Base-by-base conservation (phyloP, 495 filamentous ascomycete genomes). In the Physcia stellaris region DNA sequence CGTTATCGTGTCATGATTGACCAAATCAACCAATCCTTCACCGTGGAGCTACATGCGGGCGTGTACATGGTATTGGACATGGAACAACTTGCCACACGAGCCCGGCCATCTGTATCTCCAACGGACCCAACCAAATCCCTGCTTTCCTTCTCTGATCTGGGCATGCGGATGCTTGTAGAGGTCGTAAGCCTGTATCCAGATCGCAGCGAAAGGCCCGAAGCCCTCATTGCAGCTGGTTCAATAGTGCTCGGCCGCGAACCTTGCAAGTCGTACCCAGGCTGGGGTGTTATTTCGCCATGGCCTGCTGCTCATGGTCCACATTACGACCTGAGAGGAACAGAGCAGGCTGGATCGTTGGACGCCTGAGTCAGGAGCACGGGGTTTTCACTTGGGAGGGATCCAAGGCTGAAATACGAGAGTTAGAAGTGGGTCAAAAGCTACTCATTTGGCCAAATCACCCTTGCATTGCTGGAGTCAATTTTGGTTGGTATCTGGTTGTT, bases 381-480 rank as follows among this genome's bases (percentile, higher is more conserved):
- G 66, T 80, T 39, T 41, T 83, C 35, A 39, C 12, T 10, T 23
- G 27, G n/a, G n/a, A n/a, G n/a, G n/a, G n/a, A n/a, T n/a, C n/a
- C n/a, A n/a, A n/a, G n/a, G n/a, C n/a, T n/a, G n/a, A n/a, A n/a
- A n/a, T n/a, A n/a, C n/a, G n/a, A n/a, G n/a, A 40, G 1, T 40
- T 66, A 30, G 23, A 24, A 4, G 37, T 66, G 18, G 64, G 63
- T 9, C 58, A 66, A 39, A 40, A 73, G 38, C 65, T 90, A 18
- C 64, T 76, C 32, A 61, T 93, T 10, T 88, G 77, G 69, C 84
- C 86, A 0, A 92, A 92, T 50, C 86, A 94, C 58, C 71, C 81
- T 27, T 93, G 86, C 49, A 79, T 90, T 36, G 73, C 83, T 4
- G 79, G 80, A 0, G 77, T 75, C 0, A 71, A 72, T 2, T 79